These are phyloP conservation scores for Aspergillus texensis DNA, from an alignment of 2,329 filamentous ascomycete genomes.

Conservation along the genomic window DNA sequence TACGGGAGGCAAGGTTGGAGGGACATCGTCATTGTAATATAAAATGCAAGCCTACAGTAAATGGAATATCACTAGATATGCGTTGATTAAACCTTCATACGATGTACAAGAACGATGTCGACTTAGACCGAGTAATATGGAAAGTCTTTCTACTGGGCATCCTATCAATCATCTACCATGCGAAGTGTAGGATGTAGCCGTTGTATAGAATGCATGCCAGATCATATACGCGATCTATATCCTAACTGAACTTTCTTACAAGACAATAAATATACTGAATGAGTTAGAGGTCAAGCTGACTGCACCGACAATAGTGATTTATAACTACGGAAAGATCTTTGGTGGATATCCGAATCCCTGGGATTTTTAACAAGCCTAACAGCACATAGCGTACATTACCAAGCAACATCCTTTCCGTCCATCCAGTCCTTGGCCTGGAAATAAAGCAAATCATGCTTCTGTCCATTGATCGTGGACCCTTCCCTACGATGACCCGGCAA, in stretches of 20 bases:
- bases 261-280: too few species aligned
- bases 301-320: too few species aligned
- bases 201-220: accelerated
- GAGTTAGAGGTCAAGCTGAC: background rate
- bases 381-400: too few species aligned
- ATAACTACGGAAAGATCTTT: too few species aligned
- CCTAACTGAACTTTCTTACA: accelerated
- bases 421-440: background rate
- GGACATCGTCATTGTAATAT: background rate
- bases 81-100: accelerated
- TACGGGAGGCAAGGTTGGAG: background rate
- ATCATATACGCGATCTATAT: background rate
- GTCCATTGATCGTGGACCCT: background rate
- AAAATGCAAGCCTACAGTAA: background rate
- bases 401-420: background rate
- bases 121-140: too few species aligned
- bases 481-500: background rate
- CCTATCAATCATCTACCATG: too few species aligned
- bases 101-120: too few species aligned
- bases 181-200: too few species aligned
- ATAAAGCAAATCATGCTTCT: background rate
- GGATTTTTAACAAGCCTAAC: too few species aligned
- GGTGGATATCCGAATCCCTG: too few species aligned
- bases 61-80: background rate
- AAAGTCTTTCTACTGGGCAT: too few species aligned